Evolutionary conservation across 2,329 filamentous ascomycete species (phyloP).

Genomic region (Claviceps spartinae): DNA sequence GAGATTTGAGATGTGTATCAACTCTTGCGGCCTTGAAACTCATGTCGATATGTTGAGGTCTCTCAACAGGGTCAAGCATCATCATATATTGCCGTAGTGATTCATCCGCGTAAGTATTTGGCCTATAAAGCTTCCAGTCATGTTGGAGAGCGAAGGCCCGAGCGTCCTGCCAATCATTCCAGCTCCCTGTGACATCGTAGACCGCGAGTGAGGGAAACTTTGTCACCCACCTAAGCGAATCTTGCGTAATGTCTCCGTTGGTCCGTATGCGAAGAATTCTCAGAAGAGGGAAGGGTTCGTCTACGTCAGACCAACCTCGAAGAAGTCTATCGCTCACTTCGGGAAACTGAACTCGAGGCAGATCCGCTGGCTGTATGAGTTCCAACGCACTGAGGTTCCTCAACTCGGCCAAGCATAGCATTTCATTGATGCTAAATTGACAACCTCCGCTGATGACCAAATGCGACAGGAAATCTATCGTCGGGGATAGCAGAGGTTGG

Average conservation of each 20-base stretch:
- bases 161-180: constrained; percentile 22
- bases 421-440: constrained; percentile 22
- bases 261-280: constrained; percentile 34
- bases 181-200: constrained; percentile 27
- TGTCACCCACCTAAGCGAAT: constrained; percentile 27
- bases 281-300: constrained; percentile 31
- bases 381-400: constrained; percentile 35
- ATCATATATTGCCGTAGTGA: constrained; percentile 22
- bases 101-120: constrained; percentile 14
- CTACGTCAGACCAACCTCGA: constrained; percentile 29
- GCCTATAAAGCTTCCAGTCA: constrained; percentile 22
- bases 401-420: constrained; percentile 27
- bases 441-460: constrained; percentile 25
- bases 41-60: constrained; percentile 10
- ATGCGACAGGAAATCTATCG: constrained; percentile 27
- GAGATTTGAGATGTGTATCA: constrained; percentile 21
- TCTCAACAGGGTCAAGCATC: constrained; percentile 19
- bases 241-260: constrained; percentile 22
- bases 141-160: constrained; percentile 12
- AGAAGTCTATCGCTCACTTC: constrained; percentile 31
- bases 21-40: constrained; percentile 18
- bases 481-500: constrained; percentile 21
- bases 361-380: constrained; percentile 26
- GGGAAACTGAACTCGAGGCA: constrained; percentile 17
- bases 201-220: constrained; percentile 31